Evolutionary conservation across 345 rosid species (phyloP).

Genomic region (Salix exigua): DNA sequence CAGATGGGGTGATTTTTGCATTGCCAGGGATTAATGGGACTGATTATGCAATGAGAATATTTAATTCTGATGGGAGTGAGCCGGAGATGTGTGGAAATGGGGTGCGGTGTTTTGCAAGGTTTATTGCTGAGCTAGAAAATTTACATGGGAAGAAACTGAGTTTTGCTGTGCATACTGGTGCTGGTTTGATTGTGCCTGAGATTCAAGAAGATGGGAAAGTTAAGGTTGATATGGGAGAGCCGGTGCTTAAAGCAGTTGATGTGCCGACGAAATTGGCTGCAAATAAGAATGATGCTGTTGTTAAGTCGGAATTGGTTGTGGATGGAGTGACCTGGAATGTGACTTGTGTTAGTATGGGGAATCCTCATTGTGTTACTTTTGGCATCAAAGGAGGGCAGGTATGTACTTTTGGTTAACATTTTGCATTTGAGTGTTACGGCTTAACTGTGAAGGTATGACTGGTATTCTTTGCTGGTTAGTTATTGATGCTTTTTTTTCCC

Average conservation of each 20-base stretch:
- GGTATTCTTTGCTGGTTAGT: background rate
- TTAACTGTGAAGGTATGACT: background rate
- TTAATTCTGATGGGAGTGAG: slow-evolving; percentile 93
- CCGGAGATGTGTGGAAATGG: slow-evolving; percentile 99
- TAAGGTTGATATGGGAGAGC: slow-evolving; percentile 93
- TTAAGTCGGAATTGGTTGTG: slow-evolving; percentile 56
- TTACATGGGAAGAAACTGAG: slow-evolving; percentile 56
- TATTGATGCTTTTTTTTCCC: background rate
- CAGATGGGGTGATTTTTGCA: slow-evolving; percentile 94
- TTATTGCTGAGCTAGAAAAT: slow-evolving; percentile 76
- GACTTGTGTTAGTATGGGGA: slow-evolving; percentile 99
- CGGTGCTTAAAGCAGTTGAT: slow-evolving; percentile 70
- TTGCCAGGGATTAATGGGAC: slow-evolving; percentile 84
- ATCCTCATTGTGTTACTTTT: slow-evolving; percentile 90
- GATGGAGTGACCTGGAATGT: slow-evolving; percentile 86
- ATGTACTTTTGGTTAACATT: slow-evolving; percentile 14
- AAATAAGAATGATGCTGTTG: slow-evolving; percentile 59
- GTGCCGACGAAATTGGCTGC: slow-evolving; percentile 74
- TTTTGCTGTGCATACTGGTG: slow-evolving; percentile 83
- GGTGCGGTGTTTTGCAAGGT: slow-evolving; percentile 89
- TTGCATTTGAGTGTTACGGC: background rate
- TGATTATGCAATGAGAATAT: slow-evolving; percentile 85
- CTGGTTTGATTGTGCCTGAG: slow-evolving; percentile 92
- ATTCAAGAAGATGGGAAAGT: slow-evolving; percentile 86
- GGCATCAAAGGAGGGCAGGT: slow-evolving; percentile 67